Evolutionary conservation across 164 flowering plant species (phyloP).

Genomic region (Euptelea pleiosperma): DNA sequence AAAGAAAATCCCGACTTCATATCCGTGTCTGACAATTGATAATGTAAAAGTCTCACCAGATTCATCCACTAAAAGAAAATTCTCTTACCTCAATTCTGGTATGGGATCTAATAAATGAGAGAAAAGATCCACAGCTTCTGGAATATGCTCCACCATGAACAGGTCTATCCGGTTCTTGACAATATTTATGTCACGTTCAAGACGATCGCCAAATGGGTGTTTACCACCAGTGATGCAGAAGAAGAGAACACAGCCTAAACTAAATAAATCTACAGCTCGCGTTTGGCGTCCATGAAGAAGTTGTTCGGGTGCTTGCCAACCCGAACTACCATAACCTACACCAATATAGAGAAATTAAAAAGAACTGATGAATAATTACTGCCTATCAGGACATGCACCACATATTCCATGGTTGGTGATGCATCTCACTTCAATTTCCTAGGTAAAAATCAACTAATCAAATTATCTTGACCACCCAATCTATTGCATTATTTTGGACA

Average conservation of each 20-base stretch:
- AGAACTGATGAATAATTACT: neutral
- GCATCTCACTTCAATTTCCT: neutral
- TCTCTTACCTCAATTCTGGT: slow-evolving; percentile 53
- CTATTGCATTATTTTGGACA: neutral
- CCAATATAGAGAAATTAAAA: neutral
- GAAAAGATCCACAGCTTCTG: slow-evolving; percentile 77
- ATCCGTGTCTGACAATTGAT: too few relatives aligned
- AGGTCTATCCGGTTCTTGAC: slow-evolving; percentile 50
- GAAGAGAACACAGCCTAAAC: slow-evolving; percentile 76
- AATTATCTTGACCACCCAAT: neutral
- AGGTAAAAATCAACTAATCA: too few relatives aligned
- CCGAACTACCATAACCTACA: slow-evolving; percentile 77
- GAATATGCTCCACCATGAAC: slow-evolving; percentile 60
- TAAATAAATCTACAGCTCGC: slow-evolving; percentile 72
- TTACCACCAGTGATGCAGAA: slow-evolving; percentile 69
- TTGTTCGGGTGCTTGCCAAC: slow-evolving; percentile 92
- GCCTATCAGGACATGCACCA: neutral
- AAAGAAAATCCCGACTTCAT: neutral
- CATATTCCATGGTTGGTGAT: neutral
- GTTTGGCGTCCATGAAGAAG: slow-evolving; percentile 67
- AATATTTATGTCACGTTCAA: slow-evolving; percentile 70
- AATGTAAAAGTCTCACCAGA: neutral
- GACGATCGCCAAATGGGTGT: slow-evolving; percentile 67
- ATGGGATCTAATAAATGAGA: slow-evolving; percentile 47
- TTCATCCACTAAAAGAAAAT: neutral